Base-by-base conservation (phyloP, 1,139 yeast genomes). In the Yamadazyma taylorii region DNA sequence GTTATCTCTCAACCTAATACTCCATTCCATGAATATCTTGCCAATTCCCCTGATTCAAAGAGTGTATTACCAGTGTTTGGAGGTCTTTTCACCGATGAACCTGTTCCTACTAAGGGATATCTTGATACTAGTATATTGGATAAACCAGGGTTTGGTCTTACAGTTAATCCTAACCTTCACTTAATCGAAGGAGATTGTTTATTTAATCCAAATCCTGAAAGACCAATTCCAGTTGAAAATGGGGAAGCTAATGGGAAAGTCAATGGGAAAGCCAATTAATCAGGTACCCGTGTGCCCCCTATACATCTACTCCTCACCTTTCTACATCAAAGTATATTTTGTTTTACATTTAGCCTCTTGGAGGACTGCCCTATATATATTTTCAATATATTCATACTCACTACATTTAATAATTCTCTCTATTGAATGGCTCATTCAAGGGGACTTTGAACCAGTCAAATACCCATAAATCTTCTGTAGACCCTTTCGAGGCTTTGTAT, bases 11-110 rank as follows among this genome's bases (percentile, higher is more conserved):
- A 69, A 50, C 63, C 63, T 41, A 71, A 72, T 49, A 68, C 77
- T 22, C 77, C 77, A 30, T 71, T 71, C 63, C 77, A 72, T 50
- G 78, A 71, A 51, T 72, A 72, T 46, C 55, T 72, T 36, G 73
- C 75, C 39, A 72, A 69, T 49, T 70, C 76, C 3, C 75, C 76
- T 33, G 76, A 72, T 43, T 66, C 75, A 9, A 56, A 57, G 37
- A 49, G 66, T 30, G 73, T 72, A 10, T 53, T 66, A 35, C 77
- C 76, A 14, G 77, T 72, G 11, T 72, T 71, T 48, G 77, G 77
- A 32, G 57, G 55, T 24, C 55, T 72, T 40, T 72, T 72, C 56
- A 39, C 56, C 25, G 69, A 72, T 47, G 77, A 71, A 49, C 73
- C 73, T 26, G 69, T 71, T 36, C 77, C 78, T 36, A 52, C 56